A percentile compares a stretch with the other conserved stretches of the same genome.
phyloP scores from a whole-genome alignment of 2,329 filamentous ascomycete genomes.

The Trichophyton schoenleinii region DNA sequence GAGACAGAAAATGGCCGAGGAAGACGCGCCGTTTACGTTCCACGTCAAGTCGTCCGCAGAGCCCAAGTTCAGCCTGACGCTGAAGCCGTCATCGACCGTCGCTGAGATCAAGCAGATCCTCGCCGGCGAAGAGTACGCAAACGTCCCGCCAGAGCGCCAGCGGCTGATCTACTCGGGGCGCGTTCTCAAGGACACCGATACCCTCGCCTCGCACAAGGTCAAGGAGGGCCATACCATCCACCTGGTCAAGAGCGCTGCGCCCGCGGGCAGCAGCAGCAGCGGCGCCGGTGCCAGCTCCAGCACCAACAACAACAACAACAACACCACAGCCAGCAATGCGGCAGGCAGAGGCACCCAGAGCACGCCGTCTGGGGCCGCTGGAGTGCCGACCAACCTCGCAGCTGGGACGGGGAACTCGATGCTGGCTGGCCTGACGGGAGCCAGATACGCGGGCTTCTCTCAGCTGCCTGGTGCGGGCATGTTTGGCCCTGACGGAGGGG shows the following conservation, averaged over 20 bases:
- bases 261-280: slow-evolving; percentile 34
- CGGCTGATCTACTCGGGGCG: slow-evolving; percentile 94
- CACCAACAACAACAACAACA: slow-evolving; percentile 13
- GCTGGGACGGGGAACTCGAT: slow-evolving; percentile 63
- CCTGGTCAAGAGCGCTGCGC: slow-evolving; percentile 89
- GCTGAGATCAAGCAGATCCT: slow-evolving; percentile 84
- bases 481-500: slow-evolving; percentile 89
- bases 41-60: slow-evolving; percentile 96
- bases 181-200: slow-evolving; percentile 89
- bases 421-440: slow-evolving; percentile 78
- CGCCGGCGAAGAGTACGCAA: slow-evolving; percentile 65
- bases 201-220: slow-evolving; percentile 77
- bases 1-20: slow-evolving; percentile 27
- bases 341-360: slow-evolving; percentile 3
- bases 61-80: slow-evolving; percentile 68
- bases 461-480: slow-evolving; percentile 75
- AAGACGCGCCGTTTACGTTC: slow-evolving; percentile 75
- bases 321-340: slow-evolving; percentile 15
- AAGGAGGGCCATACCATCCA: slow-evolving; percentile 93
- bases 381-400: slow-evolving; percentile 38
- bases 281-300: slow-evolving; percentile 21
- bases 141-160: slow-evolving; percentile 77
- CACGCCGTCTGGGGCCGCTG: slow-evolving; percentile 14
- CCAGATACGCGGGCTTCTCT: slow-evolving; percentile 74
- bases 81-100: slow-evolving; percentile 63